A percentile compares a stretch with the other conserved stretches of the same genome.
Conservation (phyloP, 2,329 filamentous ascomycete species). For the Plenodomus biglobosus region DNA sequence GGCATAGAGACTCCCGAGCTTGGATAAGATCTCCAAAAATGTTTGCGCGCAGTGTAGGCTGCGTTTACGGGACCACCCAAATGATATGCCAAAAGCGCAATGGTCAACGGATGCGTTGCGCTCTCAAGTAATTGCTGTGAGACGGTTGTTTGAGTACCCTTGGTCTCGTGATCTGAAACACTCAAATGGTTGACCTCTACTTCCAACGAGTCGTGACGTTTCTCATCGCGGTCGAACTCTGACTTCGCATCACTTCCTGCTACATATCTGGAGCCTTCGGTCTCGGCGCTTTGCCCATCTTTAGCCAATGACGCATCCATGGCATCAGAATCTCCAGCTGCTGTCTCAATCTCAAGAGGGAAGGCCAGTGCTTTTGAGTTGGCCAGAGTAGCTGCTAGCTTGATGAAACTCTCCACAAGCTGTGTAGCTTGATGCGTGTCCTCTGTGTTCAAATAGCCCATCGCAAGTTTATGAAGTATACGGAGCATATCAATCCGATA, state of each 20-base stretch:
- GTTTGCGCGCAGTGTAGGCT: constrained; percentile 8
- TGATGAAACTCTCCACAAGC: constrained; percentile 5
- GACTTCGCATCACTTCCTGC: neutral
- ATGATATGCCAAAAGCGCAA: constrained; percentile 13
- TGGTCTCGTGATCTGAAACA: neutral
- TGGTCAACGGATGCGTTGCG: neutral
- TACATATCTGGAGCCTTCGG: neutral
- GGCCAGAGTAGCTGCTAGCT: neutral
- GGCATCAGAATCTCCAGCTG: neutral
- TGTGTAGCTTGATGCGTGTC: neutral
- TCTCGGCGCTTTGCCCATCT: neutral
- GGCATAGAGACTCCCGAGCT: neutral
- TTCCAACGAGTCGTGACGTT: neutral
- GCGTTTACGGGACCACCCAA: constrained; percentile 17
- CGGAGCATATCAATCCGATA: constrained; percentile 1
- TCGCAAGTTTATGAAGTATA: neutral
- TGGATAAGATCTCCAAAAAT: constrained; percentile 9
- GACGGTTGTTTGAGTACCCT: neutral
- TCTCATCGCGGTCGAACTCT: neutral
- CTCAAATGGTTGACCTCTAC: neutral
- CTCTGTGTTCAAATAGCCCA: neutral
- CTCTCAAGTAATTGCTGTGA: constrained; percentile 9
- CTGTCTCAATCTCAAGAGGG: neutral
- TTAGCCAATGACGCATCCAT: neutral
- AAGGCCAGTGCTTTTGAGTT: constrained; percentile 4